Evolutionary conservation across 2,329 filamentous ascomycete species (phyloP).

Genomic region (Colletotrichum cuscutae): DNA sequence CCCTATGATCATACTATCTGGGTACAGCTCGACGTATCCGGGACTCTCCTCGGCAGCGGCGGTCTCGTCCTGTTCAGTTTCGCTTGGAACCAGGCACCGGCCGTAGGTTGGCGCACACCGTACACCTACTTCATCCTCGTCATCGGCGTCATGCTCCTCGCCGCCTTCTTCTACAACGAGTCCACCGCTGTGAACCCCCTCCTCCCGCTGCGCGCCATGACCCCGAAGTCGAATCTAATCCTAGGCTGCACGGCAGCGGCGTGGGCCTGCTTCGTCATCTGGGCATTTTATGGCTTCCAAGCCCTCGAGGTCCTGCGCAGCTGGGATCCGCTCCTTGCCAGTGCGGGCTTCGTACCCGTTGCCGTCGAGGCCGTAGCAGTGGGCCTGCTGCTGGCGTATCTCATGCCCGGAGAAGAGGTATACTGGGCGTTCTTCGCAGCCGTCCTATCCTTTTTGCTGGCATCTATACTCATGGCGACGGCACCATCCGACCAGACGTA

Average conservation of each 20-base stretch:
- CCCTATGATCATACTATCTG: slow-evolving; percentile 41
- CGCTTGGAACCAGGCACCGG: slow-evolving; percentile 59
- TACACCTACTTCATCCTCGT: slow-evolving; percentile 54
- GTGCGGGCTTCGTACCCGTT: slow-evolving; percentile 56
- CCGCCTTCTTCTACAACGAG: slow-evolving; percentile 46
- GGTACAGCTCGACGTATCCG: slow-evolving; percentile 42
- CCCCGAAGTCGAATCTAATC: slow-evolving; percentile 62
- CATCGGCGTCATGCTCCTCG: slow-evolving; percentile 43
- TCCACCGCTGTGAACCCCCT: slow-evolving; percentile 58
- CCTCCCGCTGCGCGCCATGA: slow-evolving; percentile 63
- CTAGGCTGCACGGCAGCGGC: slow-evolving; percentile 62
- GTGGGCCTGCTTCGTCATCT: slow-evolving; percentile 65
- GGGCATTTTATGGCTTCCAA: slow-evolving; percentile 60
- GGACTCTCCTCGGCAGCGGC: slow-evolving; percentile 49
- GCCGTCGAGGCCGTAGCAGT: slow-evolving; percentile 49
- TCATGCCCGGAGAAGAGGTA: slow-evolving; percentile 47
- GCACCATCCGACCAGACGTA: slow-evolving; percentile 66
- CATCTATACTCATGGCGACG: slow-evolving; percentile 54
- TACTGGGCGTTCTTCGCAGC: slow-evolving; percentile 44
- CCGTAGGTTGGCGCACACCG: slow-evolving; percentile 54
- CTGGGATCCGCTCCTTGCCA: slow-evolving; percentile 53
- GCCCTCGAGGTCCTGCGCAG: slow-evolving; percentile 56
- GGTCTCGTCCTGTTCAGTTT: slow-evolving; percentile 60
- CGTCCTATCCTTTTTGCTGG: slow-evolving; percentile 53
- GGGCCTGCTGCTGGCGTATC: slow-evolving; percentile 54